Percentiles rank a stretch among this genome's conserved stretches.
phyloP scores from a whole-genome alignment of 352 stramenopile genomes.

The Albugo laibachii region DNA sequence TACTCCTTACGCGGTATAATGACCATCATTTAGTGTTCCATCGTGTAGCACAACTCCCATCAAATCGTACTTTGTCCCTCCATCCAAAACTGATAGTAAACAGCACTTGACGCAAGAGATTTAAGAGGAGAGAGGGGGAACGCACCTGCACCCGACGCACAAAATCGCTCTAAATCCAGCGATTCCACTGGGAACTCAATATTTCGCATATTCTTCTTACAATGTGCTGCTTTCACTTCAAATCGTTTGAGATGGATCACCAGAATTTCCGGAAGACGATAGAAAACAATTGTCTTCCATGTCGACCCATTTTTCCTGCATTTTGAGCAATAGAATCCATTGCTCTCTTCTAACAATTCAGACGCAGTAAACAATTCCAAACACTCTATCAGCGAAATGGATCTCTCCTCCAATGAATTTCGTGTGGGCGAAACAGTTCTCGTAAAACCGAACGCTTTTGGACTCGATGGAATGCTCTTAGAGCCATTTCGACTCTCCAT shows the following conservation, averaged over 20 bases:
- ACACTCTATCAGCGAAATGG: conserved; percentile 39
- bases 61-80: conserved; percentile 45
- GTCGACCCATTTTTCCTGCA: conserved; percentile 51
- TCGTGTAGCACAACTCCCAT: conserved; percentile 62
- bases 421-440: background rate
- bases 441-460: background rate
- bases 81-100: background rate
- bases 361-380: conserved; percentile 50
- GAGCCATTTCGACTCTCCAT: conserved; percentile 1
- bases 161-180: conserved; percentile 54
- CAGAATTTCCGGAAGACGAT: conserved; percentile 59
- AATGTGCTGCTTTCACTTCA: conserved; percentile 48
- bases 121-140: background rate
- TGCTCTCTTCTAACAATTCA: conserved; percentile 33
- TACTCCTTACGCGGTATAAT: conserved; percentile 59
- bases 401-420: background rate
- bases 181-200: conserved; percentile 35
- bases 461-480: background rate
- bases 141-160: conserved; percentile 24
- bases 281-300: conserved; percentile 57
- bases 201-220: conserved; percentile 50
- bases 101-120: background rate
- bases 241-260: conserved; percentile 84
- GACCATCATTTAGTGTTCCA: conserved; percentile 47
- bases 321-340: conserved; percentile 52